These are phyloP conservation scores for Rhizopogon roseolus DNA, from an alignment of 768 basidiomycete genomes.

Conservation along the genomic window DNA sequence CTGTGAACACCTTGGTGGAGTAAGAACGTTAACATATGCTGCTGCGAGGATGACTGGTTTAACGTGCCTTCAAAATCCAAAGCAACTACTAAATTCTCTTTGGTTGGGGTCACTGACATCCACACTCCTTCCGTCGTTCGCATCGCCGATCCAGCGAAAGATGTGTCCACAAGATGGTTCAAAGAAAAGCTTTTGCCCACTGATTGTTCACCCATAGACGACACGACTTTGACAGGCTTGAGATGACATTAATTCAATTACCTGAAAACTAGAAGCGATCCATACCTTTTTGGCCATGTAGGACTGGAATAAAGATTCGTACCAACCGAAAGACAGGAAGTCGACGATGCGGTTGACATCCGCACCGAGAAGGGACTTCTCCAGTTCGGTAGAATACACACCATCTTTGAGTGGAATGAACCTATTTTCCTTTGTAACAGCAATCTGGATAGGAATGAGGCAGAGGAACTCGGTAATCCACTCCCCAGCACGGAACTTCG, in stretches of 20 bases:
- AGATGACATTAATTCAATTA: not conserved
- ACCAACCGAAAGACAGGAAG: constrained; percentile 56
- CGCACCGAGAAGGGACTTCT: constrained; percentile 52
- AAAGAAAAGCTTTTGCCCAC: constrained; percentile 58
- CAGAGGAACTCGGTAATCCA: constrained; percentile 61
- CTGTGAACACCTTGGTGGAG: constrained; percentile 46
- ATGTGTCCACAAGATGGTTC: constrained; percentile 59
- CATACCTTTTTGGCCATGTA: constrained; percentile 54
- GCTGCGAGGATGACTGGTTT: not conserved
- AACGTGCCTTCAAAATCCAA: constrained; percentile 58
- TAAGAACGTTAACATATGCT: not conserved
- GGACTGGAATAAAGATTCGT: constrained; percentile 58
- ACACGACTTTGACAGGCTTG: constrained; percentile 60
- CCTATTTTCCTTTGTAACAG: constrained; percentile 52
- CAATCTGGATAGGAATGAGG: constrained; percentile 61
- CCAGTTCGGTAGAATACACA: constrained; percentile 43
- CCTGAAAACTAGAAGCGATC: not conserved
- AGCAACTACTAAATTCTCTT: constrained; percentile 48
- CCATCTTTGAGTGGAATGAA: constrained; percentile 61
- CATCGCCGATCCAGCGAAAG: constrained; percentile 64
- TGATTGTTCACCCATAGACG: constrained; percentile 67
- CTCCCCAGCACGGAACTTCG: constrained; percentile 45
- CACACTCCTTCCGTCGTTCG: constrained; percentile 65
- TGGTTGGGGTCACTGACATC: constrained; percentile 63
- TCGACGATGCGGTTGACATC: constrained; percentile 56